Evolutionary conservation across 1,284 basidiomycete genomes (phyloP), one percentile per base, ranked within the genome.

Genomic region (Gomphus bonarii): DNA sequence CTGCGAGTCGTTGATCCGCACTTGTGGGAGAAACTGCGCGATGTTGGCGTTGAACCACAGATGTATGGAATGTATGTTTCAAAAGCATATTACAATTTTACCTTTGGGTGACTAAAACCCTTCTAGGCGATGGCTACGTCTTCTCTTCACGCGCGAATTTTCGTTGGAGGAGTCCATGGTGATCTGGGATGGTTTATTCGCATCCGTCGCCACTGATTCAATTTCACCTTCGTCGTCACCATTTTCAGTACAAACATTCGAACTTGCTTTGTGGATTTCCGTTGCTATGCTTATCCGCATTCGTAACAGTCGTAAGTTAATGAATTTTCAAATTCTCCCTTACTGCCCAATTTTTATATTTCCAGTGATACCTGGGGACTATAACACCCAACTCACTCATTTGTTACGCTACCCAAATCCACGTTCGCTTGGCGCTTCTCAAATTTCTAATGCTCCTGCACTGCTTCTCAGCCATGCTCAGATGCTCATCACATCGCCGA

Each of bases 251-350:
- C 33, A 38, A 20, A 36, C 50, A 1, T 73, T 87, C 47, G 80
- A 85, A 50, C 71, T 95, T 33, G 81, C 85, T 1, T 82, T 85
- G 55, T 94, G 88, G 84, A 74, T 95, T 55, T 92, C 90, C 65
- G 82, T 95, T 16, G 88, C 91, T 0, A 94, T 97, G 92, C 78
- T 97, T 11, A 79, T 97, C 58, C 82, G 95, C 49, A 90, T 95
- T 64, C 83, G 94, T 46, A 93, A 92, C 65, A 78, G 87, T 65
- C 69, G 91, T 92, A 64, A 70, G 86, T 71, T 30, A 25, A 16
- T 44, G 52, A 12, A 14, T 16, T 18, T 22, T 44, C 10, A 4
- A 44, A 3, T 4, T 16, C 20, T 42, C 38, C 49, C 12, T 36
- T 22, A 35, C 14, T 61, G 49, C 20, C 14, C 12, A 11, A 8